Evolutionary conservation across 305 asterid genomes (phyloP).

Genomic region (Ilex paraguariensis): DNA sequence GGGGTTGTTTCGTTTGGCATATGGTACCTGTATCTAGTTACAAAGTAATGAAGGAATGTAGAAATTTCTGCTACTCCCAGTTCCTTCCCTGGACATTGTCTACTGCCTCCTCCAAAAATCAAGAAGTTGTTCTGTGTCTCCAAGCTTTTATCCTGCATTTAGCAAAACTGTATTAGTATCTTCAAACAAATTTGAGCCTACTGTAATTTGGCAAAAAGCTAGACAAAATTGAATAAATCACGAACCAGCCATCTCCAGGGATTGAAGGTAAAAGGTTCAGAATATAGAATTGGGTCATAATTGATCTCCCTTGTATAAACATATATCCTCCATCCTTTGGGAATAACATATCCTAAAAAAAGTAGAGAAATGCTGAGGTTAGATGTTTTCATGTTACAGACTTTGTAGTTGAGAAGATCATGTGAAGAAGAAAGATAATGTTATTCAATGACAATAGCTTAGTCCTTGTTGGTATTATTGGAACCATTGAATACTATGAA

Average conservation of each 20-base stretch:
- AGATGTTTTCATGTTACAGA: conserved; percentile 5
- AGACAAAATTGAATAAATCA: not conserved
- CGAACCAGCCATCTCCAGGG: conserved; percentile 99
- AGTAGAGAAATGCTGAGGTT: conserved; percentile 9
- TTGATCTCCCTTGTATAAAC: conserved; percentile 96
- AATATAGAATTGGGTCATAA: conserved; percentile 75
- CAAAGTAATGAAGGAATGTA: conserved; percentile 89
- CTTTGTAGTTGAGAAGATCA: too few relatives aligned
- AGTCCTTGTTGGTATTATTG: too few relatives aligned
- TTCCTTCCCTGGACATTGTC: conserved; percentile 98
- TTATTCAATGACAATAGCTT: too few relatives aligned
- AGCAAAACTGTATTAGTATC: not conserved
- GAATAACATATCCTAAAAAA: conserved; percentile 68
- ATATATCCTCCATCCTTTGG: conserved; percentile 95
- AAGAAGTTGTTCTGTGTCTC: conserved; percentile 74
- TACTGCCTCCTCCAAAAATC: conserved; percentile 95
- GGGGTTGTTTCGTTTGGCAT: not conserved
- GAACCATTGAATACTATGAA: too few relatives aligned
- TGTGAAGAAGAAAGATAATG: too few relatives aligned
- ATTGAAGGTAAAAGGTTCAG: conserved; percentile 80
- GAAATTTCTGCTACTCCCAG: conserved; percentile 96
- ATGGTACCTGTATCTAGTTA: conserved; percentile 64
- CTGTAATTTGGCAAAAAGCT: not conserved
- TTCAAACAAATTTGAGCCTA: too few relatives aligned
- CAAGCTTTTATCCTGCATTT: conserved; percentile 59